Conservation (phyloP, 352 stramenopile species). For the Globisporangium paroecandrum region DNA sequence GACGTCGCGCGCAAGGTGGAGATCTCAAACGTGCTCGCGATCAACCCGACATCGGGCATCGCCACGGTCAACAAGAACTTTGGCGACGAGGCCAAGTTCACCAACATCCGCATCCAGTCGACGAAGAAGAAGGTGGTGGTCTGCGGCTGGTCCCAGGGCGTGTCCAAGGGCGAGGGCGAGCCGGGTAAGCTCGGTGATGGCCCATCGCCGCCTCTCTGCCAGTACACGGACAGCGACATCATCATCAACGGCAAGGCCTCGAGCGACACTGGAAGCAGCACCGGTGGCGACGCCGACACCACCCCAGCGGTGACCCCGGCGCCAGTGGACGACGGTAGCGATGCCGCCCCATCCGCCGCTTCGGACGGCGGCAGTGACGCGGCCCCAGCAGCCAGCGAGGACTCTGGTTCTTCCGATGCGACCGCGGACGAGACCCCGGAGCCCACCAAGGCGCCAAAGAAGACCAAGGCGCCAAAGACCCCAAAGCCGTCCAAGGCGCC, state of each 20-base stretch:
- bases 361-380: not conserved
- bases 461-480: slow-evolving; percentile 4
- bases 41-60: slow-evolving; percentile 23
- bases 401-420: not conserved
- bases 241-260: slow-evolving; percentile 4
- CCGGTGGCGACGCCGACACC: not conserved
- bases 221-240: slow-evolving; percentile 14
- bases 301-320: not conserved
- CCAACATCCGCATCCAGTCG: slow-evolving; percentile 24
- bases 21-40: slow-evolving; percentile 29
- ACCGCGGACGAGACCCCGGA: not conserved
- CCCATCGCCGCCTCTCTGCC: slow-evolving; percentile 12
- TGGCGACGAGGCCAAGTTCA: slow-evolving; percentile 22
- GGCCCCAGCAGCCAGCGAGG: not conserved
- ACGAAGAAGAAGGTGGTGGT: slow-evolving; percentile 20
- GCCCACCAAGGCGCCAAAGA: not conserved
- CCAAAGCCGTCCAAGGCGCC: slow-evolving; percentile 5
- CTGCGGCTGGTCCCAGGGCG: slow-evolving; percentile 29
- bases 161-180: slow-evolving; percentile 16
- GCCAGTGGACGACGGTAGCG: not conserved
- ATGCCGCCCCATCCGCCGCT: not conserved
- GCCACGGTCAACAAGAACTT: slow-evolving; percentile 34
- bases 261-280: slow-evolving; percentile 2
- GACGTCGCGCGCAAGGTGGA: slow-evolving; percentile 20
- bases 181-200: slow-evolving; percentile 30